These are phyloP conservation scores for Colletotrichum theobromicola DNA, from an alignment of 2,329 filamentous ascomycete species.

Conservation along the genomic window DNA sequence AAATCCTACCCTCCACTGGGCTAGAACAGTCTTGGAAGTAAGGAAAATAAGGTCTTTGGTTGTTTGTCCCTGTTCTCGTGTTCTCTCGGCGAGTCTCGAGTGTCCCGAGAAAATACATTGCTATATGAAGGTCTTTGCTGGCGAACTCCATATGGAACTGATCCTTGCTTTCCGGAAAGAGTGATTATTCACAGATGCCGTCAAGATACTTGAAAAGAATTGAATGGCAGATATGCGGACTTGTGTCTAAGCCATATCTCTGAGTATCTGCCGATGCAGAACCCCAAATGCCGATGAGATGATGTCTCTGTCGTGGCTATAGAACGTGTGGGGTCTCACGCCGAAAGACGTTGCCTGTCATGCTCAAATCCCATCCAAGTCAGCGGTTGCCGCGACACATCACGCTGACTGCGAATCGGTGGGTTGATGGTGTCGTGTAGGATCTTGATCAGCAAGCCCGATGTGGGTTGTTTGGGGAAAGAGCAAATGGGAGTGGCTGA, in stretches of 20 bases:
- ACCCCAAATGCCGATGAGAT: neutral
- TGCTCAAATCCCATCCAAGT: neutral
- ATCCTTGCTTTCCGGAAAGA: neutral
- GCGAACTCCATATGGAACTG: neutral
- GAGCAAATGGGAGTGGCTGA: neutral
- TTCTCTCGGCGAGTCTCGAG: neutral
- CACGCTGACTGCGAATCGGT: neutral
- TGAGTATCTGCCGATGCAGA: neutral
- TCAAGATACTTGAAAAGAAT: neutral
- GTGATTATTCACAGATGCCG: neutral
- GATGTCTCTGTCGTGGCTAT: neutral
- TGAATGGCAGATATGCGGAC: neutral
- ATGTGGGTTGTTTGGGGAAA: conserved; percentile 1
- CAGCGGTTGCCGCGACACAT: neutral
- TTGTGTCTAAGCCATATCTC: neutral
- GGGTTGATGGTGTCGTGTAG: neutral
- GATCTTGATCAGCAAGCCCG: conserved; percentile 1
- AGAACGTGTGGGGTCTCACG: neutral
- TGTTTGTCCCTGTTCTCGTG: neutral
- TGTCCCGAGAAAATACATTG: neutral
- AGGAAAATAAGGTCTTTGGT: neutral
- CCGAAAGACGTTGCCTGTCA: neutral
- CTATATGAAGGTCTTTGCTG: neutral
- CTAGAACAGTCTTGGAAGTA: neutral
- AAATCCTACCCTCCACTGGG: neutral